Base-by-base conservation (phyloP, 345 rosid genomes). In the Syzygium grande region DNA sequence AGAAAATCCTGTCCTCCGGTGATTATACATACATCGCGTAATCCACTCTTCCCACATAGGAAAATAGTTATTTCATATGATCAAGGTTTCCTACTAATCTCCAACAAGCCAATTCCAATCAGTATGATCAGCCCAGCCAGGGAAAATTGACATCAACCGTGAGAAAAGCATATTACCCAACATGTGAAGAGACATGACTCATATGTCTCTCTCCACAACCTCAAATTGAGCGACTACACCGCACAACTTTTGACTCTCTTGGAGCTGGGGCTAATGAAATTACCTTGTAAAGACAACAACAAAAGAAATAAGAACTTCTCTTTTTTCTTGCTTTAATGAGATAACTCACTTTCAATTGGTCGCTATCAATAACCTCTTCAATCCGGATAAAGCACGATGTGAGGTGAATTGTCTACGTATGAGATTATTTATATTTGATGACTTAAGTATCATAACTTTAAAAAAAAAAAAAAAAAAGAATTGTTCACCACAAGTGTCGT, bases 381-480 rank as follows among this genome's bases (percentile, higher is more conserved):
- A 34, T 73, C 13, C 7, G 14, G 10, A 38, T 22, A 34, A 17
- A 25, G 21, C 4, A 34, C 2, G 27, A 73, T 13, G 15, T 13
- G 73, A 61, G 19, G 0, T 61, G 7, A 38, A 73, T 10, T 73
- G 14, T 73, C 46, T 38, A 34, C 7, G 0, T 1, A 38, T 19
- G 49, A 9, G 9, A 73, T 73, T 38, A 21, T 19, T 73, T 19
- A 73, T 1, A 3, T 34, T 58, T 34, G 14, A 34, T 19, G 7
- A 34, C 43, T 34, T 38, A 0, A 41, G 13, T 73, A 4, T 6
- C 80, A 5, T 73, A 9, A 73, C 11, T 30, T 63, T 30, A n/a
- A n/a, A n/a, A n/a, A 1, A 7, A 16, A 68, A 8, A 2, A 55
- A 55, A 55, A 38, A 8, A 6, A 1, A 2, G 11, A 2, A 2